phyloP scores from a whole-genome alignment of 768 basidiomycete species.

The Mycena alexandri region DNA sequence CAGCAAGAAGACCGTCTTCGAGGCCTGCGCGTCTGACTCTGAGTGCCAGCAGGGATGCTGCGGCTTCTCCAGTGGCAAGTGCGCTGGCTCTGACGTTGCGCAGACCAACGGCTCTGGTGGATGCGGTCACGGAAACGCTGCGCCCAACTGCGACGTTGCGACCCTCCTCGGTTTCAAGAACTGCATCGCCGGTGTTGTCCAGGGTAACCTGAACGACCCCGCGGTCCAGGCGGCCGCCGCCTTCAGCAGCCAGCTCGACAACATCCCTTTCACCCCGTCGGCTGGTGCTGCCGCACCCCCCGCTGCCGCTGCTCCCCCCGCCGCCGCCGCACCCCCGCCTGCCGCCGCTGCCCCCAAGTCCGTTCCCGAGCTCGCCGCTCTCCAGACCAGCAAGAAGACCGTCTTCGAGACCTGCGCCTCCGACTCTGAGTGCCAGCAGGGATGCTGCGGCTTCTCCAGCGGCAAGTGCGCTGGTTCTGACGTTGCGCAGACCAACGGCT shows the following conservation, averaged over 20 bases:
- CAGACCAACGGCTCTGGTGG: constrained; percentile 41
- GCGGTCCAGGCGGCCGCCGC: constrained; percentile 11
- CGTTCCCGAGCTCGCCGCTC: constrained; percentile 6
- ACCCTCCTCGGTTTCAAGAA: constrained; percentile 22
- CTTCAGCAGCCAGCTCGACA: constrained; percentile 18
- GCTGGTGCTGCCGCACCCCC: constrained; percentile 21
- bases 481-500: constrained; percentile 41
- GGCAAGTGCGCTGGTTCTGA: constrained; percentile 43
- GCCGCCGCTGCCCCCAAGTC: constrained; percentile 3
- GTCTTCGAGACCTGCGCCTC: constrained; percentile 35
- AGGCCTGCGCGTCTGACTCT: constrained; percentile 36
- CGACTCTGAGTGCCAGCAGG: constrained; percentile 41
- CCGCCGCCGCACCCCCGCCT: neutral
- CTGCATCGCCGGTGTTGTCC: constrained; percentile 13
- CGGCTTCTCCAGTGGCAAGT: constrained; percentile 40
- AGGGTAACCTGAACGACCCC: constrained; percentile 5
- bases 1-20: constrained; percentile 26
- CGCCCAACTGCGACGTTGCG: constrained; percentile 40
- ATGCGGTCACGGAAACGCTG: constrained; percentile 39
- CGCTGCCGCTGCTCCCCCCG: constrained; percentile 32
- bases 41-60: constrained; percentile 42
- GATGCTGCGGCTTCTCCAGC: constrained; percentile 40
- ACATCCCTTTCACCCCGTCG: constrained; percentile 9
- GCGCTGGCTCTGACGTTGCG: constrained; percentile 41
- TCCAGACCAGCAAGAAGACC: constrained; percentile 21